Percentiles rank a stretch among this genome's conserved stretches.
Evolutionary conservation across 495 filamentous ascomycete genomes (phyloP).

Genomic region (Penicillium ucsense): DNA sequence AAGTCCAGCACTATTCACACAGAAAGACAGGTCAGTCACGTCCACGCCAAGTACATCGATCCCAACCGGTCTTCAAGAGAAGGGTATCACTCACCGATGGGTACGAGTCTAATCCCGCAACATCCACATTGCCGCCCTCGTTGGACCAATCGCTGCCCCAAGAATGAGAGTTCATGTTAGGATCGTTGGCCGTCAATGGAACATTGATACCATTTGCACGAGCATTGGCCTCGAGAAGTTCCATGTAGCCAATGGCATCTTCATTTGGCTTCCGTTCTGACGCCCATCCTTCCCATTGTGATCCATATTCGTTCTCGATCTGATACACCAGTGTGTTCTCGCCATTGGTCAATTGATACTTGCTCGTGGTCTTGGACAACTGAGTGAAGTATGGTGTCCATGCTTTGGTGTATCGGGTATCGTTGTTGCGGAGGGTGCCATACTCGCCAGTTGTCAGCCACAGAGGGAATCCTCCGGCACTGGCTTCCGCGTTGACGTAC

Average conservation of each 20-base stretch:
- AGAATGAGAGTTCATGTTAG: conserved; percentile 40
- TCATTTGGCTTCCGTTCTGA: conserved; percentile 34
- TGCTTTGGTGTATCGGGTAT: conserved; percentile 45
- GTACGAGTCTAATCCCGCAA: conserved; percentile 48
- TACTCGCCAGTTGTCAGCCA: conserved; percentile 57
- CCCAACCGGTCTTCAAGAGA: neutral
- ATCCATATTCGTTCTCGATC: conserved; percentile 52
- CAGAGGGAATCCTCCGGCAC: conserved; percentile 48
- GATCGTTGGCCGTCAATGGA: conserved; percentile 46
- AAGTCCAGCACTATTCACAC: conserved; percentile 45
- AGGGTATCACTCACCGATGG: conserved; percentile 29
- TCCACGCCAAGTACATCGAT: too few species aligned
- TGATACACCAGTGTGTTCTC: conserved; percentile 47
- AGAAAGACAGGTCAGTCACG: neutral
- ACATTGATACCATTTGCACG: conserved; percentile 44
- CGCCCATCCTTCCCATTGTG: conserved; percentile 41
- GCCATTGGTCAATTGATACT: conserved; percentile 47
- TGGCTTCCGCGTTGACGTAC: conserved; percentile 43
- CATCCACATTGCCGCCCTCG: conserved; percentile 48
- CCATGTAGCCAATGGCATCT: conserved; percentile 45
- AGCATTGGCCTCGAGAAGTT: conserved; percentile 40
- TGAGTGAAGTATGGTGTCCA: conserved; percentile 39
- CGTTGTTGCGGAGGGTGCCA: conserved; percentile 46
- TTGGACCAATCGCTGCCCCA: conserved; percentile 46
- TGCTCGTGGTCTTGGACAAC: conserved; percentile 38